Percentiles rank a stretch among this genome's conserved stretches.
These are phyloP conservation scores for Cryptococcus sp. DNA, from an alignment of 1,284 basidiomycete genomes.

Conservation along the genomic window DNA sequence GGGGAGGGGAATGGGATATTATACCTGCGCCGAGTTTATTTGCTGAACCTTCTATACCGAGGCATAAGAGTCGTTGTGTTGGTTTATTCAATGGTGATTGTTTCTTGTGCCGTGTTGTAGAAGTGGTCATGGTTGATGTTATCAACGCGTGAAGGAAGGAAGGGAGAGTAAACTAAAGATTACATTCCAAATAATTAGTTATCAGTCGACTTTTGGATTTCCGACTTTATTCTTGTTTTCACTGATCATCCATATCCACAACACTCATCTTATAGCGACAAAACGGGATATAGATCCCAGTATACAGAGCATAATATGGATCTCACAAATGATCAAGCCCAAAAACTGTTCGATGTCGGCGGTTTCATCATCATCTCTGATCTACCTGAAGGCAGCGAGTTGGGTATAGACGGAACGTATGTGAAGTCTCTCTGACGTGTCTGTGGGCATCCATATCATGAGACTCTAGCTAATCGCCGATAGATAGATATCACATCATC, in stretches of 20 bases:
- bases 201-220: constrained; percentile 66
- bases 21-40: constrained; percentile 98
- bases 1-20: constrained; percentile 64
- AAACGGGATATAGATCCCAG: neutral
- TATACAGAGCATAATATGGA: neutral
- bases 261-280: too few species aligned
- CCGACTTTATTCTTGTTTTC: constrained; percentile 94
- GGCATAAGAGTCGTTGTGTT: constrained; percentile 43
- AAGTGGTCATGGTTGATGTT: neutral
- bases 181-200: neutral
- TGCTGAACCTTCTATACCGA: constrained; percentile 91
- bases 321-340: constrained; percentile 40
- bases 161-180: neutral
- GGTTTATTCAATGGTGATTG: neutral
- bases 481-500: constrained; percentile 30
- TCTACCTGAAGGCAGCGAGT: constrained; percentile 38
- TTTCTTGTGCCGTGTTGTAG: neutral
- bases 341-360: constrained; percentile 43
- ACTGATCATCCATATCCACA: constrained; percentile 79
- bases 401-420: constrained; percentile 45
- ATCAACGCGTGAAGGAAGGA: neutral
- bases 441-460: neutral
- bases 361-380: constrained; percentile 41
- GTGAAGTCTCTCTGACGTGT: neutral
- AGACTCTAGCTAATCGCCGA: neutral